Base-by-base conservation (phyloP, 2,329 filamentous ascomycete species). In the Talaromyces sp. region DNA sequence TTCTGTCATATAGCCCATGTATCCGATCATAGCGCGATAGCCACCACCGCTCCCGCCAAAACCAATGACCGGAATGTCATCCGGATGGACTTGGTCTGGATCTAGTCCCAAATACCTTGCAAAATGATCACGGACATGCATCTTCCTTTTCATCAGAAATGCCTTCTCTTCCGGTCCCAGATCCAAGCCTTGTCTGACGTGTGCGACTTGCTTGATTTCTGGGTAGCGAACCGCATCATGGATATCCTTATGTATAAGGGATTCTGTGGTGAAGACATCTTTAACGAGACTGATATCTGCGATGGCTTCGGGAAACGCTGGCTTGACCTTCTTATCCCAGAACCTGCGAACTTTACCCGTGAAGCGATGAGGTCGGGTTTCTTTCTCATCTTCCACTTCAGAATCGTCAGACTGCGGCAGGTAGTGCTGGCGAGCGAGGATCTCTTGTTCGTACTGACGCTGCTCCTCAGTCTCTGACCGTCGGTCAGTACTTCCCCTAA, bases 251-350 rank as follows among this genome's bases (percentile, higher is more conserved):
- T 54, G 35, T 27, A 65, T 45, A 2, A 65, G 60, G 19, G 64
- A 41, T 19, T 66, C 64, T 15, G 64, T 66, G 11, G 64, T 63
- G 31, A 63, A 66, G n/a, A 66, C 60, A n/a, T 66, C 64, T 50
- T 62, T 66, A 22, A 62, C 47, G n/a, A 66, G 56, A 31, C 43
- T 52, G 35, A 66, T 62, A 49, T 66, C 64, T 4, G 64, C 64
- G 13, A 66, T 66, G 4, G 64, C 64, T 7, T 66, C 64, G 9
- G 64, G 64, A 54, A 66, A 66, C 10, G 64, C 64, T 15, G 64
- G 64, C 25, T 63, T 66, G 60, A 66, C 64, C 10, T 52, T 63
- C 45, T 59, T 62, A 15, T 66, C 56, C 64, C 64, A 66, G 19
- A 63, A 54, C 7, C 9, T 45, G 4, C 47, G 43, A 7, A 66